Conservation (phyloP, 331 rosid genomes). For the Stylosanthes scabra region DNA sequence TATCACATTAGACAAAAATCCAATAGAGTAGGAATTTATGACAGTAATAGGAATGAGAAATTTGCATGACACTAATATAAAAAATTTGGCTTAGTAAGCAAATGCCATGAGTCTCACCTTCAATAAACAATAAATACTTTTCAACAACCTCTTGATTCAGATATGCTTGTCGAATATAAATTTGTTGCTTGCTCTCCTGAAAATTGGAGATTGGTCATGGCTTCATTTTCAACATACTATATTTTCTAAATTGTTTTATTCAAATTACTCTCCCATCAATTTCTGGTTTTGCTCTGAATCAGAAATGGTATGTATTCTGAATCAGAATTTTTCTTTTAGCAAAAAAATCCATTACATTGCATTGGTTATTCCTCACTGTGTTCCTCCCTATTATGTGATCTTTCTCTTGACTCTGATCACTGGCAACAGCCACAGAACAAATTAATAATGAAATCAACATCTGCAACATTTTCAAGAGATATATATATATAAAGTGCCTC, state of each 20-base stretch:
- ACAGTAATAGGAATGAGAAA: too few relatives aligned
- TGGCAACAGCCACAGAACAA: too few relatives aligned
- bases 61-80: background rate
- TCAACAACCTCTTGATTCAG: constrained; percentile 14
- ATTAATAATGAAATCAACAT: constrained; percentile 14
- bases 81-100: background rate
- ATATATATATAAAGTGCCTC: background rate
- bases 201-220: background rate
- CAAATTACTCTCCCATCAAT: constrained; percentile 1
- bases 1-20: too few relatives aligned
- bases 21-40: too few relatives aligned
- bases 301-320: too few relatives aligned
- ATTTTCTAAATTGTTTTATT: constrained; percentile 6
- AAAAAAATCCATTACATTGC: background rate
- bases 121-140: constrained; percentile 34
- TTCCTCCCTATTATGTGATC: constrained; percentile 4
- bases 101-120: constrained; percentile 20
- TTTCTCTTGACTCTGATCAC: constrained; percentile 3
- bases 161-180: constrained; percentile 24
- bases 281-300: background rate
- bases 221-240: background rate
- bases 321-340: background rate
- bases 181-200: background rate
- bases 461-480: background rate
- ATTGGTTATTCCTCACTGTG: constrained; percentile 14